A percentile compares a stretch with the other conserved stretches of the same genome.
Evolutionary conservation across 805 yeast species (phyloP).

Genomic region (Ascoidea rubescens): DNA sequence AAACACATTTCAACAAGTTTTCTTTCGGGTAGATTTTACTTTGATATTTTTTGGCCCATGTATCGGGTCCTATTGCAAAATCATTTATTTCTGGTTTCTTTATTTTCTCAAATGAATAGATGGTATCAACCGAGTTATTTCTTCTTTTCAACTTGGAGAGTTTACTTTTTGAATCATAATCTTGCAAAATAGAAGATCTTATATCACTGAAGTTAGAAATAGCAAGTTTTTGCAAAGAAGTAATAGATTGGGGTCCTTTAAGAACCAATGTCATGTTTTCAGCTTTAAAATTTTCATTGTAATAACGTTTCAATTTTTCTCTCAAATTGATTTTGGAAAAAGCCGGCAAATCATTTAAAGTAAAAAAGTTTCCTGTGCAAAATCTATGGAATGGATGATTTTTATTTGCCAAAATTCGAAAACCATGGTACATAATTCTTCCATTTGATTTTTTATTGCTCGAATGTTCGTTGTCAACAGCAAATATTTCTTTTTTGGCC

Average conservation of each 20-base stretch:
- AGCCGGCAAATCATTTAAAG: conserved; percentile 26
- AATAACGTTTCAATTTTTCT: conserved; percentile 24
- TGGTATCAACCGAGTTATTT: not conserved
- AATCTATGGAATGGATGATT: conserved; percentile 42
- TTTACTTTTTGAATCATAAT: conserved; percentile 7
- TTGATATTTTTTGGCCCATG: conserved; percentile 8
- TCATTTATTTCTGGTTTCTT: conserved; percentile 1
- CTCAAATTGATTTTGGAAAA: conserved; percentile 22
- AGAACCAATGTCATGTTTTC: conserved; percentile 43
- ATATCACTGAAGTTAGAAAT: conserved; percentile 24
- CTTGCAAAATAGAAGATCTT: conserved; percentile 11
- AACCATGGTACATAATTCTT: conserved; percentile 45
- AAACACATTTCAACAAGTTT: conserved; percentile 18
- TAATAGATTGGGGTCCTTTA: conserved; percentile 54
- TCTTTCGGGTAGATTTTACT: conserved; percentile 14
- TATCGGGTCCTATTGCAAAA: conserved; percentile 9
- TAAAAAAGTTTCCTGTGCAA: conserved; percentile 48
- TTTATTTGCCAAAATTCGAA: conserved; percentile 32
- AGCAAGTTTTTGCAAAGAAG: conserved; percentile 38
- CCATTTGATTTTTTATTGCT: conserved; percentile 29
- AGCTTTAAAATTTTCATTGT: conserved; percentile 26
- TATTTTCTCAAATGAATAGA: not conserved
- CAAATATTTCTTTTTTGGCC: conserved; percentile 37
- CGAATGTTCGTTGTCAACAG: conserved; percentile 55
- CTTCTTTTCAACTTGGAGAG: conserved; percentile 4